Conservation (phyloP, 305 asterid genomes). For the Fraxinus platypoda region DNA sequence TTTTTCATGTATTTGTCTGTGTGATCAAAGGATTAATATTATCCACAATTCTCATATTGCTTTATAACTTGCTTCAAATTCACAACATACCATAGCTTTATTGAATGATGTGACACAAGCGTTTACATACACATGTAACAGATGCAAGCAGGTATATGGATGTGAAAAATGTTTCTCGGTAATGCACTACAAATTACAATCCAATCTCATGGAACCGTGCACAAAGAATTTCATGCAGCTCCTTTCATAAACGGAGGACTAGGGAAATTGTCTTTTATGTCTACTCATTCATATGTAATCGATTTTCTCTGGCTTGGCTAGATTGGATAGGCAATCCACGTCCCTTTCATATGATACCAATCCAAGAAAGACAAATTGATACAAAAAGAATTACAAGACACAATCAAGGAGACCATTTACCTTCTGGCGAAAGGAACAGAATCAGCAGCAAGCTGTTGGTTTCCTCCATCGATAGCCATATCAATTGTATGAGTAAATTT, state of each 20-base stretch:
- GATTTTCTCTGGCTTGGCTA: neutral
- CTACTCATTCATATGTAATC: neutral
- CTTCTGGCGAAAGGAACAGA: slow-evolving; percentile 48
- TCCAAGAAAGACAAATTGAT: neutral
- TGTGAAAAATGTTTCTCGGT: neutral
- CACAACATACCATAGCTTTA: neutral
- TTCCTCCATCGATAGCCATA: slow-evolving; percentile 28
- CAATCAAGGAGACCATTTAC: slow-evolving; percentile 27
- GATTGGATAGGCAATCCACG: neutral
- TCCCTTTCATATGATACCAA: neutral
- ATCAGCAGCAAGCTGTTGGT: slow-evolving; percentile 33
- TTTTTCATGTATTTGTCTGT: neutral
- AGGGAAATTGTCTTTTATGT: neutral
- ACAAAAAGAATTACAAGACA: neutral
- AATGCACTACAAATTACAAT: neutral
- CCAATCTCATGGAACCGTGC: neutral
- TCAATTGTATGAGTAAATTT: slow-evolving; percentile 18
- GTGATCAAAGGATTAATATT: neutral
- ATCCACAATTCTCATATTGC: neutral
- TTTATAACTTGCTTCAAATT: neutral
- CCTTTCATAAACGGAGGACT: neutral
- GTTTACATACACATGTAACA: neutral
- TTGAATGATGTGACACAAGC: neutral
- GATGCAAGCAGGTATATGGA: neutral
- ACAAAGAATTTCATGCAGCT: neutral